These are phyloP conservation scores for Triticum monococcum DNA, from an alignment of 176 grass and related monocot genomes.

Conservation along the genomic window DNA sequence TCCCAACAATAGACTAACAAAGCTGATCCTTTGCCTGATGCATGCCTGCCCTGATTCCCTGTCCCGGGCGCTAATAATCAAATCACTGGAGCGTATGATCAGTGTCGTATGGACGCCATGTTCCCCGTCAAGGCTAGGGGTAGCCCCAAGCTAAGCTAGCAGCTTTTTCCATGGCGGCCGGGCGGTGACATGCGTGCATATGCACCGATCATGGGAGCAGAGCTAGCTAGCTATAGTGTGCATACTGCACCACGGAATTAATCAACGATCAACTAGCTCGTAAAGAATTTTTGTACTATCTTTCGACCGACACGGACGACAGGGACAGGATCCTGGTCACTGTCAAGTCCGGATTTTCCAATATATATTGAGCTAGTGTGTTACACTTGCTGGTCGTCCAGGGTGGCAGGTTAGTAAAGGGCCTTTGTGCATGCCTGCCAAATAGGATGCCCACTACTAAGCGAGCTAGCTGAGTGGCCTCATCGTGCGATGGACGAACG, in stretches of 20 bases:
- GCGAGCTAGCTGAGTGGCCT: not conserved
- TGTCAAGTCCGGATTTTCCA: constrained; percentile 8
- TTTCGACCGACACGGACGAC: not conserved
- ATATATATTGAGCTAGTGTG: not conserved
- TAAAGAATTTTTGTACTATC: not conserved
- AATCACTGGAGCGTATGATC: not conserved
- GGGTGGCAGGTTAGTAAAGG: constrained; percentile 7
- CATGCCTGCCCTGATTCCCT: not conserved
- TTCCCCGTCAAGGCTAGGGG: constrained; percentile 6
- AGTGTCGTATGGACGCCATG: not conserved
- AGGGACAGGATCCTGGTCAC: not conserved
- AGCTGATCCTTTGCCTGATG: not conserved
- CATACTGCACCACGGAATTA: not conserved
- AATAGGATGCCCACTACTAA: constrained; percentile 24
- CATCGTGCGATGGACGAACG: not conserved
- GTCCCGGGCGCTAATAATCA: not conserved
- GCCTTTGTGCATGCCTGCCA: constrained; percentile 17
- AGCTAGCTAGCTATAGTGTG: not conserved
- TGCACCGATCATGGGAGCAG: not conserved
- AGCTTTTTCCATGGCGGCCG: constrained; percentile 11
- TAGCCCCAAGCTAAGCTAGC: not conserved
- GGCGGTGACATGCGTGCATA: constrained; percentile 8
- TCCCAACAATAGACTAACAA: too few relatives aligned
- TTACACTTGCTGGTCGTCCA: not conserved
- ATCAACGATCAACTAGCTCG: not conserved